Evolutionary conservation across 1,139 yeast species (phyloP).

Genomic region (Scheffersomyces quercinus): DNA sequence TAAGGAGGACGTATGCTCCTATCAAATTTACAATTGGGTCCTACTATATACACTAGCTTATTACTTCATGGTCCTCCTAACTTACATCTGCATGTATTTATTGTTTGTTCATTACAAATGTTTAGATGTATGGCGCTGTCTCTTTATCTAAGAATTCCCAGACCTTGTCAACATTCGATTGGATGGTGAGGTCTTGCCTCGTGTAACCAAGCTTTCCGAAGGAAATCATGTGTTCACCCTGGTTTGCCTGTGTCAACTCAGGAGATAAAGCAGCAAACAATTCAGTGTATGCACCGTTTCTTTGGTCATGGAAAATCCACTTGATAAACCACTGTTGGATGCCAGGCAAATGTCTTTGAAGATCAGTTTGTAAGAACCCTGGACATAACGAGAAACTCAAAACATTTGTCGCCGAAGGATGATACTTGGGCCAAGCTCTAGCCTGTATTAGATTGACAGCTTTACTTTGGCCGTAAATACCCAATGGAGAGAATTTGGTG

Average conservation of each 20-base stretch:
- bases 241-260: slow-evolving; percentile 9
- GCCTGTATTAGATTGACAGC: slow-evolving; percentile 46
- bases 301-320: slow-evolving; percentile 4
- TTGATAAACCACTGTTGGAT: not conserved
- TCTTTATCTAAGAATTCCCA: slow-evolving; percentile 9
- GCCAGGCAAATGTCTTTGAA: slow-evolving; percentile 28
- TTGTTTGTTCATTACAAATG: too few species aligned
- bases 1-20: too few species aligned
- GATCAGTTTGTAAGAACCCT: slow-evolving; percentile 44
- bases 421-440: slow-evolving; percentile 38
- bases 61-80: too few species aligned
- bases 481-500: slow-evolving; percentile 2
- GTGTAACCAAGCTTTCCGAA: slow-evolving; percentile 6
- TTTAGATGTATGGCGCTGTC: not conserved
- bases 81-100: too few species aligned
- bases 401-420: slow-evolving; percentile 28
- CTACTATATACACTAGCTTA: too few species aligned
- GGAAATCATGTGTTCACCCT: slow-evolving; percentile 7
- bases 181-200: slow-evolving; percentile 7
- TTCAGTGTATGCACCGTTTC: slow-evolving; percentile 24
- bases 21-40: too few species aligned
- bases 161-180: slow-evolving; percentile 3
- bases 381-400: slow-evolving; percentile 48
- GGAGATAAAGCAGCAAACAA: slow-evolving; percentile 23
- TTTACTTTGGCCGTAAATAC: slow-evolving; percentile 48